Evolutionary conservation across 2,329 filamentous ascomycete genomes (phyloP), one percentile per base, ranked within the genome.

Genomic region (Trichoderma gracile): DNA sequence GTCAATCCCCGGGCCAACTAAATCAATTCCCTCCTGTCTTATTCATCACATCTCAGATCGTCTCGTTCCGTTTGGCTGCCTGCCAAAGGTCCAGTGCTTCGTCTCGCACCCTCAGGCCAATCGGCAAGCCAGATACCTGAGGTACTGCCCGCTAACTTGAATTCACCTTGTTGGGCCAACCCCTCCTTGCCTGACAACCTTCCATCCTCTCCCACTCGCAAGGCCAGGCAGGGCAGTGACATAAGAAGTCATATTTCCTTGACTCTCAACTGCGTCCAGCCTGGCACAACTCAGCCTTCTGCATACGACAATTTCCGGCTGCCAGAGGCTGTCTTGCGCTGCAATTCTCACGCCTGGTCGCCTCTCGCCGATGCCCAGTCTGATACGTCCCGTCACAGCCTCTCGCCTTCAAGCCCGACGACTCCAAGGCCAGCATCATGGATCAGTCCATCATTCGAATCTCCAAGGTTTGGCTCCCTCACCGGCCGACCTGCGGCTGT

Each of bases 371-470:
- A 69, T 67, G 67, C 57, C 68, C 45, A 40, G n/a, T 47, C n/a
- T 45, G 23, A 25, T 59, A 38, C 10, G 17, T 42, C 42, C 38
- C 55, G 19, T 50, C 59, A n/a, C 47, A 49, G 45, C 60, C 46
- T 49, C 43, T 56, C 53, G 42, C 54, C 61, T 63, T 25, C n/a
- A 50, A 61, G 30, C 43, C 57, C 25, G 52, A 53, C 47, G 25
- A 62, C 33, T 33, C 33, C 52, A 42, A 45, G 55, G 47, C 60
- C 40, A 68, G 58, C 72, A 69, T 68, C 69, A 77, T 78, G 76
- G 92, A 95, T 77, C 92, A 96, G 77, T 92, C 90, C 66, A 91
- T 96, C 72, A 88, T 96, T 70, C 90, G 92, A 69, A 94, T 96
- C 77, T 91, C 91, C 68, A 91, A 92, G 81, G 90, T 92, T 55